Base-by-base conservation (phyloP, 495 filamentous ascomycete species). In the Talaromyces adpressus region DNA sequence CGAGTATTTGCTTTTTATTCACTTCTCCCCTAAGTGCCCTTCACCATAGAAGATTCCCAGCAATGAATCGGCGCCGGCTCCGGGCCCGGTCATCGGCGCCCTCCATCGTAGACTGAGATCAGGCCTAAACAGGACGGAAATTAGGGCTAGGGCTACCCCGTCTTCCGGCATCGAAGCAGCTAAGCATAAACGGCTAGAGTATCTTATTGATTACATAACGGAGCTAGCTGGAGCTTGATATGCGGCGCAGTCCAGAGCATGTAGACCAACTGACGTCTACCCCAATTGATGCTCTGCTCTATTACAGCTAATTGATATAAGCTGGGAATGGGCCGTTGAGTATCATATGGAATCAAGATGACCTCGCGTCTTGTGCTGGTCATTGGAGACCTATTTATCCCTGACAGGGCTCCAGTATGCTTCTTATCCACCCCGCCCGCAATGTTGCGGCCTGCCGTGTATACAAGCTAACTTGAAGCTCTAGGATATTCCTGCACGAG, bases 311-410 rank as follows among this genome's bases (percentile, higher is more conserved):
- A 62, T 53, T 53, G 51, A 22, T 57, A 47, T 23, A 36, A 61
- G 14, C 60, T 36, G 72, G 67, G 71, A 67, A 72, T 73, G 71
- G 65, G 64, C 67, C 65, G 64, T 73, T 77, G 68, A 69, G 67
- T 41, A 47, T 52, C 59, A 66, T 53, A 36, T 62, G 63, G 54
- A 62, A 66, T 64, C 69, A 78, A 59, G 62, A 93, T 93, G 90
- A 84, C 89, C 68, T 90, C 90, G 68, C 84, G 90, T 73, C 79
- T 93, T 60, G 89, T 97, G 70, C 85, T 98, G 72, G 91, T 92
- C 69, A 91, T 97, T 66, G 93, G 93, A 73, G 94, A 98, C 80
- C 85, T 98, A 61, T 96, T 97, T 83, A 97, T 98, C 75, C 93
- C 93, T 67, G 93, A 98, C 79, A 82, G 93, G 75, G 93, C 94